Evolutionary conservation across 129 eudicot species (phyloP).

Genomic region (Ambrosia trifida): DNA sequence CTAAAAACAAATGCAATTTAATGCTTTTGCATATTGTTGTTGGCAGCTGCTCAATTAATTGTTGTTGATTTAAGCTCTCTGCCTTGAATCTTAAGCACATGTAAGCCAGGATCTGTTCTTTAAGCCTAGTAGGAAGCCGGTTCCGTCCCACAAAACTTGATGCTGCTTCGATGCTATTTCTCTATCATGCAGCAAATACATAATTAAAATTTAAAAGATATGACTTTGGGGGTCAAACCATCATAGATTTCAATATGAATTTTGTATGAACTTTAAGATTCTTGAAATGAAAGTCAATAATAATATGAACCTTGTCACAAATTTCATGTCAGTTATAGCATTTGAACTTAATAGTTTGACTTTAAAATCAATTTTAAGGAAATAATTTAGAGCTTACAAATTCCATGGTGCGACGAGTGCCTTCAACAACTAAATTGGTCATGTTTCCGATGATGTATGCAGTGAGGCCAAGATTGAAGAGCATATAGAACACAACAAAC

Average conservation of each 20-base stretch:
- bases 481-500: constrained; percentile 80
- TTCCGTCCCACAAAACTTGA: constrained; percentile 87
- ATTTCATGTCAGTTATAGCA: neutral
- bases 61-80: constrained; percentile 85
- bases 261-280: neutral
- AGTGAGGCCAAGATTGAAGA: constrained; percentile 82
- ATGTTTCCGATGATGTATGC: constrained; percentile 94
- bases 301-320: neutral
- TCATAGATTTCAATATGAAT: too few species aligned
- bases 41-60: constrained; percentile 83
- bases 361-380: neutral
- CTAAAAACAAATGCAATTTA: constrained; percentile 72
- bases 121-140: constrained; percentile 71
- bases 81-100: constrained; percentile 95
- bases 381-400: constrained; percentile 48
- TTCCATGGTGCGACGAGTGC: constrained; percentile 95
- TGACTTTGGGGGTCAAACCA: too few species aligned
- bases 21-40: constrained; percentile 81
- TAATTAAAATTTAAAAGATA: neutral
- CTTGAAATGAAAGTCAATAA: neutral
- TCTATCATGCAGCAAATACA: constrained; percentile 42
- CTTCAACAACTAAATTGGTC: constrained; percentile 94
- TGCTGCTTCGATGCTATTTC: constrained; percentile 94
- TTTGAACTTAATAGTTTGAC: neutral
- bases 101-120: constrained; percentile 79